Base-by-base conservation (phyloP, 1,284 basidiomycete species). In the Meira miltonrushii region DNA sequence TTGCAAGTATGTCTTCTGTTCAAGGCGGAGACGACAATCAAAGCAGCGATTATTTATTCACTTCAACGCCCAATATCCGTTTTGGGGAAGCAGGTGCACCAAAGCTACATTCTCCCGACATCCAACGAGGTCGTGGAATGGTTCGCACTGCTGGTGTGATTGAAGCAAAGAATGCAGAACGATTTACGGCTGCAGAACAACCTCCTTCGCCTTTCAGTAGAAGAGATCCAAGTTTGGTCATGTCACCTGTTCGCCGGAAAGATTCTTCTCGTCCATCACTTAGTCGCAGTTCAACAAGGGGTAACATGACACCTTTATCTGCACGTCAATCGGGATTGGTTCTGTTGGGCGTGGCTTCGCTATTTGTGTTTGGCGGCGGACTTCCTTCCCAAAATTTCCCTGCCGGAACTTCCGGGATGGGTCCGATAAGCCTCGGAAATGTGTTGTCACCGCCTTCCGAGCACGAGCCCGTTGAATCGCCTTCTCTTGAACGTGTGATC, bases 401-500 rank as follows among this genome's bases (percentile, higher is more conserved):
- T 43, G 3, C 19, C 19, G 15, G 4, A 15, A 21, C 19, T 21
- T 43, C 3, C 10, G 41, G 19, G 3, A n/a, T 10, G 41, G 19
- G 10, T 4, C 10, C 10, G 41, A 23, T 48, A 2, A 13, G 17
- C 13, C 12, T 48, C 5, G 12, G 12, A 15, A 19, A 23, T 5
- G 12, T 23, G 3, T 48, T 21, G 8, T 23, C 46, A 8, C 46
- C 17, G 13, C 46, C 17, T 25, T 13, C 17, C 6, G 12, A 15
- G 12, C 23, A 21, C 12, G 7, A 4, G 48, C 48, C 17, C 12
- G 13, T 23, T 38, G 48, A 28, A 6, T 12, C 33, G 7, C 50
- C 50, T 13, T 33, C 56, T 52, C 47, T 38, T 59, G 60, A 62
- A 38, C 60, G 52, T 8, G 28, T 77, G 0, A 52, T 77, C 2